phyloP scores from a whole-genome alignment of 805 yeast species.

The Starmera dryadoides region DNA sequence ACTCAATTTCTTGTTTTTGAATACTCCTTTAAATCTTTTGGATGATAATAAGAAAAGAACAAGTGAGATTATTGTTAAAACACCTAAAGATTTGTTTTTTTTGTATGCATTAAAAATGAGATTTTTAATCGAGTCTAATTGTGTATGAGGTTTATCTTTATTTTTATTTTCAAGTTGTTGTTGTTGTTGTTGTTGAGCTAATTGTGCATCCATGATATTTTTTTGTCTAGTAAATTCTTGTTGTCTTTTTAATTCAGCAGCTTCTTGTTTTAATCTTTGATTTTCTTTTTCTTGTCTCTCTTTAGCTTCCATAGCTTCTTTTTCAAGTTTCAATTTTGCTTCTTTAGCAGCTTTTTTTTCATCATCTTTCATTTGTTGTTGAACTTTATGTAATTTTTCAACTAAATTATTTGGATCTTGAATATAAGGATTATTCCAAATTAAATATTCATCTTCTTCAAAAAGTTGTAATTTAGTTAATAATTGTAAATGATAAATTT shows the following conservation, averaged over 20 bases:
- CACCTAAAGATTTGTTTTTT: not conserved
- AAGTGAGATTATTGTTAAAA: not conserved
- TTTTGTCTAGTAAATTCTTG: conserved; percentile 2
- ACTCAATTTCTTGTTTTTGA: conserved; percentile 7
- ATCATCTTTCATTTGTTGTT: conserved; percentile 6
- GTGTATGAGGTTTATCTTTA: not conserved
- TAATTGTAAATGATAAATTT: conserved; percentile 15
- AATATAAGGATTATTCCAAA: conserved; percentile 12
- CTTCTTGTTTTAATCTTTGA: not conserved
- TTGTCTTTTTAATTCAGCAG: conserved; percentile 2
- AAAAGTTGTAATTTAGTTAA: conserved; percentile 9
- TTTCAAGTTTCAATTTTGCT: not conserved
- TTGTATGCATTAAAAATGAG: not conserved
- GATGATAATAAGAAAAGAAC: not conserved
- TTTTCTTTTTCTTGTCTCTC: not conserved
- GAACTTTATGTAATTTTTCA: conserved; percentile 5
- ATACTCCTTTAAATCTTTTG: not conserved
- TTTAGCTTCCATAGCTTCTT: conserved; percentile 2
- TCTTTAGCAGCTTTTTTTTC: conserved; percentile 7
- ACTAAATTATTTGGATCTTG: conserved; percentile 8
- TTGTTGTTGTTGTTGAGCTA: not conserved
- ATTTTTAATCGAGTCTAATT: not conserved
- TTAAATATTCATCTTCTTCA: conserved; percentile 16
- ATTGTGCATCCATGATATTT: too few relatives aligned
- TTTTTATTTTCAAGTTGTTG: not conserved